Conservation (phyloP, 768 basidiomycete species). For the Lanmaoa pseudosensibilis region DNA sequence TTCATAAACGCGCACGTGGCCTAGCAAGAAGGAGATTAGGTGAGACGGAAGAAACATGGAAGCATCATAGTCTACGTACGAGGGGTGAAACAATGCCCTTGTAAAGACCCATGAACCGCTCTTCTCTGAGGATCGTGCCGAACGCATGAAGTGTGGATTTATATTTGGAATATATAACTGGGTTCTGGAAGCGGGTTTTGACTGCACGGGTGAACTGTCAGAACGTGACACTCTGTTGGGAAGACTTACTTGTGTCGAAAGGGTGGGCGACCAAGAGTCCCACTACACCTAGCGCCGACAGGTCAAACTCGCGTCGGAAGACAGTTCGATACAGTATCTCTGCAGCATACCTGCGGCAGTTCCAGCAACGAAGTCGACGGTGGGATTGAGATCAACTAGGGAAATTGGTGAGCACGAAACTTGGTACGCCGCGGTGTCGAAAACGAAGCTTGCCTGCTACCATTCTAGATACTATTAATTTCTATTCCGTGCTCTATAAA, state of each 20-base stretch:
- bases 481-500: not conserved
- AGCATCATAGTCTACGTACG: conserved; percentile 40
- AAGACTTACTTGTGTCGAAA: conserved; percentile 61
- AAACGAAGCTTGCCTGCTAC: conserved; percentile 19
- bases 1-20: conserved; percentile 75
- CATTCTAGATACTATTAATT: conserved; percentile 8
- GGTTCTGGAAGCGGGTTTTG: conserved; percentile 80
- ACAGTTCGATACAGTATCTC: too few species aligned
- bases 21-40: conserved; percentile 34
- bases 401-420: conserved; percentile 3
- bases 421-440: not conserved
- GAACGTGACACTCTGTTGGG: not conserved
- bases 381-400: conserved; percentile 49
- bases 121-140: conserved; percentile 66
- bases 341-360: conserved; percentile 55
- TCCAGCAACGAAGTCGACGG: conserved; percentile 77
- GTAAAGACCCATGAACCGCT: conserved; percentile 65
- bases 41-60: not conserved
- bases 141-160: conserved; percentile 65
- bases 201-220: conserved; percentile 40
- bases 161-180: conserved; percentile 55
- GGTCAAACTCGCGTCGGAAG: not conserved
- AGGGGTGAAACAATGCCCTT: conserved; percentile 81
- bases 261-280: conserved; percentile 74
- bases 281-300: conserved; percentile 46